Percentiles rank a stretch among this genome's conserved stretches.
phyloP scores from a whole-genome alignment of 176 grass and related monocot species.

The Oryza longistaminata region DNA sequence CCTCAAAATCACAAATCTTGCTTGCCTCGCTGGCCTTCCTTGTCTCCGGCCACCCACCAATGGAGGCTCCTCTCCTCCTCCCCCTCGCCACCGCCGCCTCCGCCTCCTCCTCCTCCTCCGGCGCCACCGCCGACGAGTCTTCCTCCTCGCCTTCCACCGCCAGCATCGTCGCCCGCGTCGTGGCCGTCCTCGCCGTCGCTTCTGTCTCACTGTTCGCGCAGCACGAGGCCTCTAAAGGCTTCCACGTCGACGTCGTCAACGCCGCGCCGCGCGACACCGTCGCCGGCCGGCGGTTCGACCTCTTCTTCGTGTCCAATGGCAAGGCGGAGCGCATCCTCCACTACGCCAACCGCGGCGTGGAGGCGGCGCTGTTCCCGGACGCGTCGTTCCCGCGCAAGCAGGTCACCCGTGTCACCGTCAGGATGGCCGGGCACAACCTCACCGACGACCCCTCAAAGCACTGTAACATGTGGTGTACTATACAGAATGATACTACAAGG shows the following conservation, averaged over 20 bases:
- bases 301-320: slow-evolving; percentile 76
- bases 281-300: slow-evolving; percentile 51
- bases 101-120: background rate
- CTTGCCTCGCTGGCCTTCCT: too few relatives aligned
- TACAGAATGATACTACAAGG: background rate
- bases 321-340: slow-evolving; percentile 54
- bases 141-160: slow-evolving; percentile 6
- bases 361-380: slow-evolving; percentile 67
- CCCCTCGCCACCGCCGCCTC: slow-evolving; percentile 21
- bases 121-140: background rate
- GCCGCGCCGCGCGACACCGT: background rate
- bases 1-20: background rate
- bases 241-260: slow-evolving; percentile 46
- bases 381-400: slow-evolving; percentile 50
- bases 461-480: slow-evolving; percentile 22
- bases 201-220: slow-evolving; percentile 59
- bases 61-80: slow-evolving; percentile 68
- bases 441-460: background rate
- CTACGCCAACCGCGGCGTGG: slow-evolving; percentile 47
- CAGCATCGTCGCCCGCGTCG: slow-evolving; percentile 51
- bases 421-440: slow-evolving; percentile 41
- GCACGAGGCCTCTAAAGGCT: slow-evolving; percentile 54
- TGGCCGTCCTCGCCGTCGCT: slow-evolving; percentile 32
- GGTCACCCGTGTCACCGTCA: slow-evolving; percentile 56
- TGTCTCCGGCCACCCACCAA: slow-evolving; percentile 5